Base-by-base conservation (phyloP, 75 land plant genomes). In the Cryptomeria japonica region DNA sequence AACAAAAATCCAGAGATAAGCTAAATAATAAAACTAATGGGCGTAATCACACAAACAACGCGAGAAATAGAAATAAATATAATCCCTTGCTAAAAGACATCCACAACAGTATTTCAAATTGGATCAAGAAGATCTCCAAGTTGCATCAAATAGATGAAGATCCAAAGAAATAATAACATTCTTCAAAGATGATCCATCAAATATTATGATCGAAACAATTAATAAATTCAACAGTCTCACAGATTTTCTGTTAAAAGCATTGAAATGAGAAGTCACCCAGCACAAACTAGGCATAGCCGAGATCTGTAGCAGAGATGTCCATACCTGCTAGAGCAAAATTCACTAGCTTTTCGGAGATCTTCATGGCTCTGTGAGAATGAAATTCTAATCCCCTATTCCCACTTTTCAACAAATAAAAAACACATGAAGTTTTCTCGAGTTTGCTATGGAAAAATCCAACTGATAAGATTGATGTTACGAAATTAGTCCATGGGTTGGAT, bases 301-400 rank as follows among this genome's bases (percentile, higher is more conserved):
- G 22, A 78, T 78, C 42, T 78, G 42, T 37, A 37, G 41, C 80
- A 16, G 18, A 4, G 18, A 34, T 9, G 11, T 83, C 47, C 47
- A 16, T 64, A 96, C 97, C 96, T 87, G 93, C 90, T 75, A 96
- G 91, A 82, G 94, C 94, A n/a, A 88, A 10, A 86, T 89, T 94
- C 16, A 94, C 95, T 6, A 90, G 53, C 83, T 90, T 90, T 84
- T 93, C 94, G 46, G 80, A 31, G 53, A 83, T 90, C 93, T 87
- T 93, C 96, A 95, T 95, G 61, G 87, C 61, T 86, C 85, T 64
- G 28, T 61, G 68, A 22, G n/a, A 61, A 61, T 61, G 64, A 58
- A 61, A 61, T 49, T 49, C 0, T 49, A 6, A 22, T 61, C 68
- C n/a, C 7, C n/a, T 3, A 22, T 22, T 61, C 28, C 68, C n/a